Conservation (phyloP, 2,329 filamentous ascomycete genomes). For the Pestalotiopsis fici region DNA sequence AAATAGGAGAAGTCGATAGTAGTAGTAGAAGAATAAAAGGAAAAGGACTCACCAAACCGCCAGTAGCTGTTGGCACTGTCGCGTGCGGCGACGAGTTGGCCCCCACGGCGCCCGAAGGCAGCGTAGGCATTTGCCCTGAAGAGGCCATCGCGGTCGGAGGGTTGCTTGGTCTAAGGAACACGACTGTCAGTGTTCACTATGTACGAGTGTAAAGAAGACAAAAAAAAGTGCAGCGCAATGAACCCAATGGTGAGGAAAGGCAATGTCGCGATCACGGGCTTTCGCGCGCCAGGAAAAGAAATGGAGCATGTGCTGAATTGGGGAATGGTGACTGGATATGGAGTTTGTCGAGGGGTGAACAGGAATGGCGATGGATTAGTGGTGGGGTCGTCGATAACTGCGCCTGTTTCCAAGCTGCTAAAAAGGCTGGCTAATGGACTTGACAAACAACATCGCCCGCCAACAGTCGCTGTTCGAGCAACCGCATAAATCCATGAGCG, state of each 20-base stretch:
- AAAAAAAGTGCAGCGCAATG: not conserved
- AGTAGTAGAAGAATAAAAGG: not conserved
- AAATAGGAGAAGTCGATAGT: not conserved
- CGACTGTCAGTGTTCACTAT: not conserved
- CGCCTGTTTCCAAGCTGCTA: not conserved
- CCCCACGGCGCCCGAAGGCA: not conserved
- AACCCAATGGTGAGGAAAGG: not conserved
- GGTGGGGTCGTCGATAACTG: not conserved
- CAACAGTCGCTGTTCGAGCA: not conserved
- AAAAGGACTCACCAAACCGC: constrained; percentile 7
- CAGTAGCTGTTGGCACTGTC: constrained; percentile 8
- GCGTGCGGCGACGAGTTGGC: constrained; percentile 5
- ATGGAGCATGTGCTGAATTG: not conserved
- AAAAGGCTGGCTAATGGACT: not conserved
- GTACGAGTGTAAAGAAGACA: not conserved
- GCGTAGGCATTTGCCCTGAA: not conserved
- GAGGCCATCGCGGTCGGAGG: constrained; percentile 10
- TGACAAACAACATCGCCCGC: not conserved
- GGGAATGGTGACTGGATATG: not conserved
- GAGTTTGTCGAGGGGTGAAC: not conserved
- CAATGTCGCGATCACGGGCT: not conserved
- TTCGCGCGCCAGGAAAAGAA: not conserved
- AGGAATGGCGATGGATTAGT: not conserved
- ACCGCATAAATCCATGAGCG: not conserved
- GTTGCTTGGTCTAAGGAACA: not conserved